phyloP scores from a whole-genome alignment of 2,329 filamentous ascomycete genomes.

The Amauroascus verrucosus region DNA sequence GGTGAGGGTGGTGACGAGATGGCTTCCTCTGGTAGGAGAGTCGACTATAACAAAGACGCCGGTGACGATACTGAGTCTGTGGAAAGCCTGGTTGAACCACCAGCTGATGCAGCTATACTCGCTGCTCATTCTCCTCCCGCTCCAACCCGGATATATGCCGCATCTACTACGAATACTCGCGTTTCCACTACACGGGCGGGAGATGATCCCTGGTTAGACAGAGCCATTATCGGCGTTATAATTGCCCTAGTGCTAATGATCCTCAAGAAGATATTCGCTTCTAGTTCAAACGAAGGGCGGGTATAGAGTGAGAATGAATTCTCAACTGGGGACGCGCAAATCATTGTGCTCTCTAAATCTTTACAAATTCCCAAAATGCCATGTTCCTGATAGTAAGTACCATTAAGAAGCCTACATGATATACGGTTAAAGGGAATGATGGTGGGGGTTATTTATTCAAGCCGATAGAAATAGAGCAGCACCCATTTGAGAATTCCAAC shows the following conservation, averaged over 20 bases:
- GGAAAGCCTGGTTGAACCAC: background rate
- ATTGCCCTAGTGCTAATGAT: slow-evolving; percentile 62
- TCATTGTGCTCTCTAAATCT: too few species aligned
- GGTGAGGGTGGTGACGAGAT: background rate
- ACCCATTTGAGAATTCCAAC: too few species aligned
- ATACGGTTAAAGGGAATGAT: too few species aligned
- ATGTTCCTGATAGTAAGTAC: too few species aligned
- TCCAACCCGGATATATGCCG: background rate
- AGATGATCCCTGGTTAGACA: slow-evolving; percentile 67
- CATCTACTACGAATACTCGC: background rate
- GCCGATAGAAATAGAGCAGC: too few species aligned
- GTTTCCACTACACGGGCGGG: background rate
- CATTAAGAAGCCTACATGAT: too few species aligned
- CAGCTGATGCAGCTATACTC: background rate
- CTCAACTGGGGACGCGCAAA: background rate
- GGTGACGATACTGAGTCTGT: background rate
- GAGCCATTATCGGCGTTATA: slow-evolving; percentile 63
- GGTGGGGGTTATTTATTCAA: too few species aligned
- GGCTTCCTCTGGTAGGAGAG: background rate
- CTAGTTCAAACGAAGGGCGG: background rate
- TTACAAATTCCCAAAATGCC: too few species aligned
- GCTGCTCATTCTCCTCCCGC: background rate
- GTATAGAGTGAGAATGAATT: background rate
- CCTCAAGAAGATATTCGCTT: slow-evolving; percentile 32
- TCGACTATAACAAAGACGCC: too few species aligned